A percentile compares a stretch with the other conserved stretches of the same genome.
Evolutionary conservation across 2,329 filamentous ascomycete genomes (phyloP).

Genomic region (Colletotrichum orbiculare): DNA sequence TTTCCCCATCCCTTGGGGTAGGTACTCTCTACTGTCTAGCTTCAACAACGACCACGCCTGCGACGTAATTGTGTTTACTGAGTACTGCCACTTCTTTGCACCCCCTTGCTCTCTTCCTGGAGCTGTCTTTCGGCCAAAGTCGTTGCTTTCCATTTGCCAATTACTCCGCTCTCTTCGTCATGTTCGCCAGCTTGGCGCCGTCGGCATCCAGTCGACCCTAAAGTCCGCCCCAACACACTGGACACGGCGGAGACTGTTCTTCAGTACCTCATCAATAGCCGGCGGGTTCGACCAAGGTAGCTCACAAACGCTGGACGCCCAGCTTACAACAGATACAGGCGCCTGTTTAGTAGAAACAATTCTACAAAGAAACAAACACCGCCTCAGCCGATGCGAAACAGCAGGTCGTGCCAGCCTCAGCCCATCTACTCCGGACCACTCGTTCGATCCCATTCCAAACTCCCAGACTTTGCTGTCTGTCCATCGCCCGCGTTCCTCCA

Average conservation of each 20-base stretch:
- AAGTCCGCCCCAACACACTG: slow-evolving; percentile 3
- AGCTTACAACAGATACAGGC: not conserved
- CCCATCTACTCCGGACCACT: slow-evolving; percentile 7
- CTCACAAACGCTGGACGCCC: slow-evolving; percentile 28
- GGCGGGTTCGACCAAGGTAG: slow-evolving; percentile 22
- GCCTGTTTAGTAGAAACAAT: not conserved
- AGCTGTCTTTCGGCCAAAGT: slow-evolving; percentile 27
- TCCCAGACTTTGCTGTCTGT: not conserved
- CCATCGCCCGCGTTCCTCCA: not conserved
- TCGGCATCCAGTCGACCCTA: slow-evolving; percentile 3
- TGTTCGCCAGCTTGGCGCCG: not conserved
- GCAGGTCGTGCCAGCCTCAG: slow-evolving; percentile 21
- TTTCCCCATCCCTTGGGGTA: slow-evolving; percentile 30
- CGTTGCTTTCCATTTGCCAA: slow-evolving; percentile 29
- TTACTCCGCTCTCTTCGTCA: slow-evolving; percentile 23
- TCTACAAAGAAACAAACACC: slow-evolving; percentile 36
- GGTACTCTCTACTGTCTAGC: not conserved
- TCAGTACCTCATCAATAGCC: slow-evolving; percentile 5
- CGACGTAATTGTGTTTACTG: too few species aligned
- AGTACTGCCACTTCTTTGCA: too few species aligned
- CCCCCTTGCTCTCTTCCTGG: not conserved
- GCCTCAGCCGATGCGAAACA: slow-evolving; percentile 34
- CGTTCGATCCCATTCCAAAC: slow-evolving; percentile 6
- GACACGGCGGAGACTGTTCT: not conserved
- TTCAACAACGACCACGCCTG: too few species aligned